Conservation (phyloP, 441 rosid genomes). For the Mallotus japonicus region DNA sequence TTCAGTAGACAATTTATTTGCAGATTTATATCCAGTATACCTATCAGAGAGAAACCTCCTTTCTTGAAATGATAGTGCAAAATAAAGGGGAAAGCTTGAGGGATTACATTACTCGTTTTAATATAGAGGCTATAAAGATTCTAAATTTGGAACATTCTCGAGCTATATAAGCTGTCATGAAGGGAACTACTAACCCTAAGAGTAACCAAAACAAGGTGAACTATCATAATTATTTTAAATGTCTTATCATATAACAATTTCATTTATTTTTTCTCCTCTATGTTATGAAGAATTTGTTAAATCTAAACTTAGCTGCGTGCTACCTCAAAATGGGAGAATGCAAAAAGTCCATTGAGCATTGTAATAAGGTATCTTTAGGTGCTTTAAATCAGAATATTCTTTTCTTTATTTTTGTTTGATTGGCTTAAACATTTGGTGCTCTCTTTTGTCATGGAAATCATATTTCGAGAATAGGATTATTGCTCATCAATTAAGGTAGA, state of each 20-base stretch:
- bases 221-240: neutral
- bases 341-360: conserved; percentile 77
- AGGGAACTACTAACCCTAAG: neutral
- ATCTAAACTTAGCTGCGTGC: conserved; percentile 91
- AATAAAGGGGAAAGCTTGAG: too few relatives aligned
- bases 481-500: neutral
- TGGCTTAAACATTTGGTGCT: neutral
- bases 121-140: too few relatives aligned
- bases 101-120: too few relatives aligned
- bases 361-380: conserved; percentile 66
- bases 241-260: neutral
- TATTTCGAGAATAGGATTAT: neutral
- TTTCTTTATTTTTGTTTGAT: neutral
- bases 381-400: neutral
- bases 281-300: conserved; percentile 59
- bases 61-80: neutral
- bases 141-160: too few relatives aligned
- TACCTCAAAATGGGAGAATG: conserved; percentile 86
- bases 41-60: too few relatives aligned
- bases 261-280: conserved; percentile 13
- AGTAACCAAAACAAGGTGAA: neutral
- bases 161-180: too few relatives aligned
- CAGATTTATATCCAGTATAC: too few relatives aligned
- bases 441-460: neutral
- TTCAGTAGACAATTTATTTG: too few relatives aligned